Conservation (phyloP, 192 early-diverging fungal species). For the Coemansia sp. region DNA sequence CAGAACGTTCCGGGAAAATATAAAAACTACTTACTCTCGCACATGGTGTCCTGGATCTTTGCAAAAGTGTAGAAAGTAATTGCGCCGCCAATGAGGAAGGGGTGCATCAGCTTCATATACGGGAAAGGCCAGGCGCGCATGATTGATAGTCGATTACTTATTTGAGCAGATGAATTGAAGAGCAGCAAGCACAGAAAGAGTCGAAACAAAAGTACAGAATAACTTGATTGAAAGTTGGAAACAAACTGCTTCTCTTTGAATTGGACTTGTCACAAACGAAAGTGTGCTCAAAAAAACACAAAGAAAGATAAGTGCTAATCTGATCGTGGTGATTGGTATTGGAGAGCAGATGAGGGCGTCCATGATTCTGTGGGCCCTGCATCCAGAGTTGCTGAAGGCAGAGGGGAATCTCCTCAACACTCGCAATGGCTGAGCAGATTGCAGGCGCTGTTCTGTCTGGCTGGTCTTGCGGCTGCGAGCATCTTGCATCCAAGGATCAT, state of each 20-base stretch:
- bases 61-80: slow-evolving; percentile 31
- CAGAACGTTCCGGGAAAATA: neutral
- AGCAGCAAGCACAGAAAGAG: neutral
- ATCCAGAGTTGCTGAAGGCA: too few relatives aligned
- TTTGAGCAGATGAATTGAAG: neutral
- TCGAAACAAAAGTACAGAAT: neutral
- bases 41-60: slow-evolving; percentile 54
- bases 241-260: neutral
- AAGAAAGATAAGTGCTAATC: neutral
- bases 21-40: slow-evolving; percentile 37
- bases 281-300: neutral
- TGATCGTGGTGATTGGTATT: neutral
- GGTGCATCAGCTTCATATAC: slow-evolving; percentile 56
- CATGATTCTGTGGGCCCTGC: neutral
- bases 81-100: slow-evolving; percentile 49
- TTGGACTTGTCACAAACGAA: neutral
- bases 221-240: neutral
- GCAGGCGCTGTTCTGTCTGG: neutral
- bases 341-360: neutral
- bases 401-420: neutral
- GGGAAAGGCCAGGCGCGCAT: slow-evolving; percentile 55
- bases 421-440: neutral
- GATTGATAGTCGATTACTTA: slow-evolving; percentile 3
- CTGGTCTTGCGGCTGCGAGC: neutral
- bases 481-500: too few relatives aligned